A percentile compares a stretch with the other conserved stretches of the same genome.
Conservation (phyloP, 768 basidiomycete genomes). For the Suillus discolor region DNA sequence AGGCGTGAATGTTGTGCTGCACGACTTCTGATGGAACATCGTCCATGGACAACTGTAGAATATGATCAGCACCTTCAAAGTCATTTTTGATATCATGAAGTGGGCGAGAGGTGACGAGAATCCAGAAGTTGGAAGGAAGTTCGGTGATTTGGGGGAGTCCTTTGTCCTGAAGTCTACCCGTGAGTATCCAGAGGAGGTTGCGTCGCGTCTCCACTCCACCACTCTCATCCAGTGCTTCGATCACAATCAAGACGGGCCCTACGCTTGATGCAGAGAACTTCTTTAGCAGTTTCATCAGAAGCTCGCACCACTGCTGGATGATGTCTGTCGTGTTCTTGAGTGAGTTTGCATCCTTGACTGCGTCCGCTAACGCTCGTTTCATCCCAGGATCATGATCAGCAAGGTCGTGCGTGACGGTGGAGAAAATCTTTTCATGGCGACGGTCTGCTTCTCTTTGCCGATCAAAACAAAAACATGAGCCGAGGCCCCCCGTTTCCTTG, state of each 20-base stretch:
- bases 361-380: not conserved
- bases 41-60: not conserved
- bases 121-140: slow-evolving; percentile 13
- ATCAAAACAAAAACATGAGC: too few relatives aligned
- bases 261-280: too few relatives aligned
- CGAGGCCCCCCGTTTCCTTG: too few relatives aligned
- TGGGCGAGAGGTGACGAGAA: slow-evolving; percentile 15
- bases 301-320: too few relatives aligned
- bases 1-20: not conserved
- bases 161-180: not conserved
- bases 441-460: too few relatives aligned
- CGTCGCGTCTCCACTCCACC: slow-evolving; percentile 13
- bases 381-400: slow-evolving; percentile 2
- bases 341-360: too few relatives aligned
- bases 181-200: slow-evolving; percentile 24
- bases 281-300: too few relatives aligned
- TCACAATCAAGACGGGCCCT: slow-evolving; percentile 26
- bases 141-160: not conserved
- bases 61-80: not conserved
- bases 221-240: slow-evolving; percentile 27
- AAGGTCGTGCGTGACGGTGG: not conserved
- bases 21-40: not conserved
- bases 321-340: too few relatives aligned
- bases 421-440: slow-evolving; percentile 4
- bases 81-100: not conserved